A percentile compares a stretch with the other conserved stretches of the same genome.
phyloP scores from a whole-genome alignment of 306 rosid genomes.

The Coriaria nepalensis region DNA sequence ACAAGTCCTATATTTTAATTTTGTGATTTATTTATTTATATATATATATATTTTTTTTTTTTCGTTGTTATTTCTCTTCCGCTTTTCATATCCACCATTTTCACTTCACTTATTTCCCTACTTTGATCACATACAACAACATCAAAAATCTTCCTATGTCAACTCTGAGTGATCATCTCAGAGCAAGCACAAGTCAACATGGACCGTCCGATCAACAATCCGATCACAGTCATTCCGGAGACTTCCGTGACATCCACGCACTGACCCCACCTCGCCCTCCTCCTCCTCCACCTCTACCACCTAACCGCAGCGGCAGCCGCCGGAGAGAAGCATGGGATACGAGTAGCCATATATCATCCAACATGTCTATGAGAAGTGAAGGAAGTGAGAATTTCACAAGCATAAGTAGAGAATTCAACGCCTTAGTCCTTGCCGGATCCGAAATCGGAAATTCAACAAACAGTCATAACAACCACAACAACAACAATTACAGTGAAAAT shows the following conservation, averaged over 20 bases:
- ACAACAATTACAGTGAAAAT: conserved; percentile 9
- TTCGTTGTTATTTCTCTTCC: too few relatives aligned
- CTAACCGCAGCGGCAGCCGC: conserved; percentile 17
- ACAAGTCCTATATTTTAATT: too few relatives aligned
- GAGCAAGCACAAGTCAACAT: too few relatives aligned
- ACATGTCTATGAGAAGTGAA: conserved; percentile 49
- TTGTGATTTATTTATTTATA: too few relatives aligned
- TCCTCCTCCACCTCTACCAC: background rate
- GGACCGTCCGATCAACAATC: too few relatives aligned
- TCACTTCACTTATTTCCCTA: too few relatives aligned
- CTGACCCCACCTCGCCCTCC: conserved; percentile 45
- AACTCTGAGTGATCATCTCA: too few relatives aligned
- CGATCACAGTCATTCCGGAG: too few relatives aligned
- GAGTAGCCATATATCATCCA: conserved; percentile 39
- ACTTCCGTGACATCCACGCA: conserved; percentile 74
- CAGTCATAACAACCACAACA: conserved; percentile 1
- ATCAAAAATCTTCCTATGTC: too few relatives aligned
- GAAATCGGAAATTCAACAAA: conserved; percentile 15
- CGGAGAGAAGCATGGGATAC: conserved; percentile 53
- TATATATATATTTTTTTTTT: too few relatives aligned
- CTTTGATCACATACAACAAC: too few relatives aligned
- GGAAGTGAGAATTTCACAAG: conserved; percentile 61
- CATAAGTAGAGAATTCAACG: conserved; percentile 88
- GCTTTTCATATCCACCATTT: too few relatives aligned
- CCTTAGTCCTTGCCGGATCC: conserved; percentile 84